These are phyloP conservation scores for Quambalaria eucalypti DNA, from an alignment of 1,284 basidiomycete genomes.

Conservation along the genomic window DNA sequence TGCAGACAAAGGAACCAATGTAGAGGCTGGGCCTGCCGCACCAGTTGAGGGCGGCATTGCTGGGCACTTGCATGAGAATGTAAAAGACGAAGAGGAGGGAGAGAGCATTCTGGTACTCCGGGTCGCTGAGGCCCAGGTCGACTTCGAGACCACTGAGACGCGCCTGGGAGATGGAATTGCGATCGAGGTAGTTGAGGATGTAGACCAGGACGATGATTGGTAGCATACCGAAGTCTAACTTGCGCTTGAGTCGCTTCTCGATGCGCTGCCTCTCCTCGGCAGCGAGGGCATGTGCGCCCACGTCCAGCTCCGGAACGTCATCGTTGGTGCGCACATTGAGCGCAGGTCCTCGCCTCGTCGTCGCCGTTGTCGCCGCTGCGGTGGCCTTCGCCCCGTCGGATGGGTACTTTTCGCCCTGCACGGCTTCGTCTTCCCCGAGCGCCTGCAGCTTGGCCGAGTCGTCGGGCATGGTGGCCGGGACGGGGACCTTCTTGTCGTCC, in stretches of 20 bases:
- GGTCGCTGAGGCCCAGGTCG: constrained; percentile 6
- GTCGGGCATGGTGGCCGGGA: no score
- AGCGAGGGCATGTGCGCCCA: background rate
- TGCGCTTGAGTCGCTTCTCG: constrained; percentile 6
- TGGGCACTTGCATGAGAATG: constrained; percentile 49
- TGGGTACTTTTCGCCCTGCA: no score
- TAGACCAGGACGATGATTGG: background rate
- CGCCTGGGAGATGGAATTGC: constrained; percentile 5
- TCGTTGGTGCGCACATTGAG: no score
- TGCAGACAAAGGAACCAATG: constrained; percentile 22
- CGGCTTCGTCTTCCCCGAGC: no score
- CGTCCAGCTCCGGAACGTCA: background rate
- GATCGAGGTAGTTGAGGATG: background rate
- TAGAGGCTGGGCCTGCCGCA: constrained; percentile 37
- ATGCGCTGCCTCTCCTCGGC: background rate
- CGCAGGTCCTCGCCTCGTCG: no score
- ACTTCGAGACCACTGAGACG: background rate
- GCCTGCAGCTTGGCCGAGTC: no score
- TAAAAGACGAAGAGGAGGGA: constrained; percentile 6
- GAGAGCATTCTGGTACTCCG: constrained; percentile 7
- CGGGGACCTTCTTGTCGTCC: no score
- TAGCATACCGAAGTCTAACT: constrained; percentile 4
- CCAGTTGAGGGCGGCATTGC: constrained; percentile 43
- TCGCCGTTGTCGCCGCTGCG: no score
- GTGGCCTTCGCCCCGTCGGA: no score